phyloP scores from a whole-genome alignment of 257 asterid species.

The Solanum acaule region DNA sequence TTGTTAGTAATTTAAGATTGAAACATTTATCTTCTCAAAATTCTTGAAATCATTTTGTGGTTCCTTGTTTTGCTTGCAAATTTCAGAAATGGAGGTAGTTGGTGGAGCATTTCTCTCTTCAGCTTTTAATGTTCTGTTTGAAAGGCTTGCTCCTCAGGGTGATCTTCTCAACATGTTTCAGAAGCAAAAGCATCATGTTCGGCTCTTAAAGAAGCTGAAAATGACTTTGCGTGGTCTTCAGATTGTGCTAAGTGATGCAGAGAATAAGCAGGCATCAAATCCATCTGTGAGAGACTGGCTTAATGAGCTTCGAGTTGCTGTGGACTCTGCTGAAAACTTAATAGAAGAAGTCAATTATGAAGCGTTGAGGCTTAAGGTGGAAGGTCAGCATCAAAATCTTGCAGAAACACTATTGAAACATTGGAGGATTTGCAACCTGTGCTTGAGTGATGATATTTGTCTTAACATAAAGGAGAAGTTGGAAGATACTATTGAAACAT shows the following conservation, averaged over 20 bases:
- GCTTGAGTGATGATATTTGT: background rate
- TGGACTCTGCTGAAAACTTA: background rate
- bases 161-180: too few species aligned
- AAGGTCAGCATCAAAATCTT: background rate
- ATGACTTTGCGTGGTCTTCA: too few species aligned
- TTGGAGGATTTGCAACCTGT: background rate
- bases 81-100: too few species aligned
- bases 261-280: too few species aligned
- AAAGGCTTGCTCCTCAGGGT: too few species aligned
- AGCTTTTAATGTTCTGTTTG: too few species aligned
- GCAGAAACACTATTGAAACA: background rate
- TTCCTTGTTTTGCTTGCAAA: background rate
- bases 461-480: background rate
- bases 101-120: too few species aligned
- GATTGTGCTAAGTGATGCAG: too few species aligned
- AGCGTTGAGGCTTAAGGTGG: background rate
- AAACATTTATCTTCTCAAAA: background rate
- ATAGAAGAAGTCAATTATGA: background rate
- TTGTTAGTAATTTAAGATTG: too few species aligned
- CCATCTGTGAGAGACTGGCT: background rate
- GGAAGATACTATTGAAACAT: background rate
- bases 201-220: too few species aligned
- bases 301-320: background rate
- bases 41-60: background rate
- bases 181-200: too few species aligned